Percentiles rank a stretch among this genome's conserved stretches.
Evolutionary conservation across 2,329 filamentous ascomycete genomes (phyloP).

Genomic region (Tolypocladium pustulatum): DNA sequence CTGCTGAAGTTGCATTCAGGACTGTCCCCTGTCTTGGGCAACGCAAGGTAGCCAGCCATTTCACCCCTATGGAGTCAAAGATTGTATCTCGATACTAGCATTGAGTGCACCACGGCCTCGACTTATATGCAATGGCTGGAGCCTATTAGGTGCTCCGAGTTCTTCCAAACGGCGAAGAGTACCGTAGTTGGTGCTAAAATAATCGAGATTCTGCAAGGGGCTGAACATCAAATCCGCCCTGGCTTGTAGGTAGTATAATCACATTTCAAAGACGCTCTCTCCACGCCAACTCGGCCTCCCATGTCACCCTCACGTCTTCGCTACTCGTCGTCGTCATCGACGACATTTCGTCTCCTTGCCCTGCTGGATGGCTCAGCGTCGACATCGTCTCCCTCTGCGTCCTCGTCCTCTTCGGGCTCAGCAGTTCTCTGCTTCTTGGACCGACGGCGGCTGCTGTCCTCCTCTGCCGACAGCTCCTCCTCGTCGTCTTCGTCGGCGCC

Average conservation of each 20-base stretch:
- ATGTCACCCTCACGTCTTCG: constrained; percentile 3
- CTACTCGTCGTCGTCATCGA: constrained; percentile 51
- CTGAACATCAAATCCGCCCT: no score
- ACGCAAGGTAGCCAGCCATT: no score
- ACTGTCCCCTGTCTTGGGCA: no score
- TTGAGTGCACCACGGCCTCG: no score
- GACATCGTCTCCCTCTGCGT: constrained; percentile 45
- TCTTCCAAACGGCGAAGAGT: no score
- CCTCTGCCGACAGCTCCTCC: constrained; percentile 44
- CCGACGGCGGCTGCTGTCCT: constrained; percentile 33
- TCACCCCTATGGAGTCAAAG: no score
- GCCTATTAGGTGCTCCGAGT: no score
- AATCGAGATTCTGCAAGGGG: not conserved
- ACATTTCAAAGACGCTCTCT: not conserved
- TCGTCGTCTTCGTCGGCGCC: constrained; percentile 56
- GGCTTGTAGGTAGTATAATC: not conserved
- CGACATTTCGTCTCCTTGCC: constrained; percentile 42
- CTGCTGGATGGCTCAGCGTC: constrained; percentile 28
- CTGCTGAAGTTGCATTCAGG: no score
- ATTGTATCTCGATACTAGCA: no score
- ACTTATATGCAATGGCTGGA: no score
- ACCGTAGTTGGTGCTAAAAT: not conserved
- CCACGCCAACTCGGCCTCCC: not conserved
- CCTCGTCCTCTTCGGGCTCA: constrained; percentile 36
- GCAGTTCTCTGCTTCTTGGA: constrained; percentile 41